These are phyloP conservation scores for Skeletonema costatum DNA, from an alignment of 108 stramenopile genomes.

Conservation along the genomic window DNA sequence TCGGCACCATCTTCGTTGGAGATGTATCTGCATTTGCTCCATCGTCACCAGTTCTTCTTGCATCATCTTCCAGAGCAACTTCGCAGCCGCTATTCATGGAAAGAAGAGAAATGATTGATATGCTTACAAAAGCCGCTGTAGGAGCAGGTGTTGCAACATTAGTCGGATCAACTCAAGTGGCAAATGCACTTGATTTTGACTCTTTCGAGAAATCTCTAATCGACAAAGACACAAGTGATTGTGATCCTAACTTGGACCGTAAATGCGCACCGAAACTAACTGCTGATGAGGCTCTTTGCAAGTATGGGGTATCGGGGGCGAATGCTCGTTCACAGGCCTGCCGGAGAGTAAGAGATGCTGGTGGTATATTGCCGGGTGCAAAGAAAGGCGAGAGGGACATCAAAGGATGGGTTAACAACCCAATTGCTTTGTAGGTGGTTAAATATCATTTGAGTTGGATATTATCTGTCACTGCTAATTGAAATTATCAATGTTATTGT, in stretches of 20 bases:
- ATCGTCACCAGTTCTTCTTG: not conserved
- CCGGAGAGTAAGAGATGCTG: conserved; percentile 52
- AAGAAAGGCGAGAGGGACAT: conserved; percentile 43
- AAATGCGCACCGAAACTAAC: conserved; percentile 68
- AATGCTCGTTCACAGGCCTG: conserved; percentile 59
- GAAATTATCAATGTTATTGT: not conserved
- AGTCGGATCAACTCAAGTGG: conserved; percentile 3
- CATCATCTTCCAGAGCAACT: not conserved
- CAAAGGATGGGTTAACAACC: conserved; percentile 2
- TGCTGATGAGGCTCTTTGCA: conserved; percentile 69
- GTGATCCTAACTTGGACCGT: conserved; percentile 70
- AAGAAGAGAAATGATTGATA: conserved; percentile 14
- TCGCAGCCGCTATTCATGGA: conserved; percentile 4
- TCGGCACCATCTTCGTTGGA: not conserved
- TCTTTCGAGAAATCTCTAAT: conserved; percentile 52
- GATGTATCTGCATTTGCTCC: conserved; percentile 5
- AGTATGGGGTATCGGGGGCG: conserved; percentile 65
- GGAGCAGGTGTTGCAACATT: not conserved
- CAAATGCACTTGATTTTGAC: conserved; percentile 66
- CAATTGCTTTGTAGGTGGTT: not conserved
- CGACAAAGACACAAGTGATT: conserved; percentile 53
- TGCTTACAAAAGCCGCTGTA: conserved; percentile 1
- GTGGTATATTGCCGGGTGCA: conserved; percentile 44
- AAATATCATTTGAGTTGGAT: not conserved
- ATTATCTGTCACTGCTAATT: not conserved